Conservation (phyloP, 2,329 filamentous ascomycete genomes). For the Xylaria multiplex region DNA sequence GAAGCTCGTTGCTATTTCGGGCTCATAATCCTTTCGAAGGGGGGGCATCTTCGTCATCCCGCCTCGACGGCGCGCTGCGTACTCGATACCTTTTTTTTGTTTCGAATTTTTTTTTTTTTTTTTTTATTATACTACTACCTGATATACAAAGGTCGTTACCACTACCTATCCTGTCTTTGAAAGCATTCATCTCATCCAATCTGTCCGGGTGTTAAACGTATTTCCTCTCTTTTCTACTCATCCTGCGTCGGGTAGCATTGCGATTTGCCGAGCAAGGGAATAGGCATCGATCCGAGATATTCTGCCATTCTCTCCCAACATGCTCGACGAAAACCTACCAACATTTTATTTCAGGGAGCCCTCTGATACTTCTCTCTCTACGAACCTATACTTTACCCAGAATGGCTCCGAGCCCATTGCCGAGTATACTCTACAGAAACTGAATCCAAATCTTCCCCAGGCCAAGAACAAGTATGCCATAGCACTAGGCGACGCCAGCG, state of each 20-base stretch:
- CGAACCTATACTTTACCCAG: conserved; percentile 69
- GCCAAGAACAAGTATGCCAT: conserved; percentile 87
- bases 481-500: conserved; percentile 84
- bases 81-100: background rate
- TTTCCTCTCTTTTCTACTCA: background rate
- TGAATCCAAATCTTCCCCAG: conserved; percentile 74
- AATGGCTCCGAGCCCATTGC: conserved; percentile 83
- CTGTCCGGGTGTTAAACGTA: background rate
- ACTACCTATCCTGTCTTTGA: background rate
- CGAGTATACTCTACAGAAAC: conserved; percentile 81
- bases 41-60: conserved; percentile 34
- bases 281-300: background rate
- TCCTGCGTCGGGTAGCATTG: conserved; percentile 3
- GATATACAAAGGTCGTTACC: background rate
- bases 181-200: background rate
- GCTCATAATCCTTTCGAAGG: conserved; percentile 23
- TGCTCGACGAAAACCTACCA: conserved; percentile 96
- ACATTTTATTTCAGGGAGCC: conserved; percentile 68
- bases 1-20: conserved; percentile 27
- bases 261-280: background rate
- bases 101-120: no score
- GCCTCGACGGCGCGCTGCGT: conserved; percentile 23
- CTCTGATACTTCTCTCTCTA: conserved; percentile 64
- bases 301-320: conserved; percentile 52
- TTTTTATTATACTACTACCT: background rate